A percentile compares a stretch with the other conserved stretches of the same genome.
phyloP scores from a whole-genome alignment of 352 stramenopile species.

The Pythium rhizo-oryzae region DNA sequence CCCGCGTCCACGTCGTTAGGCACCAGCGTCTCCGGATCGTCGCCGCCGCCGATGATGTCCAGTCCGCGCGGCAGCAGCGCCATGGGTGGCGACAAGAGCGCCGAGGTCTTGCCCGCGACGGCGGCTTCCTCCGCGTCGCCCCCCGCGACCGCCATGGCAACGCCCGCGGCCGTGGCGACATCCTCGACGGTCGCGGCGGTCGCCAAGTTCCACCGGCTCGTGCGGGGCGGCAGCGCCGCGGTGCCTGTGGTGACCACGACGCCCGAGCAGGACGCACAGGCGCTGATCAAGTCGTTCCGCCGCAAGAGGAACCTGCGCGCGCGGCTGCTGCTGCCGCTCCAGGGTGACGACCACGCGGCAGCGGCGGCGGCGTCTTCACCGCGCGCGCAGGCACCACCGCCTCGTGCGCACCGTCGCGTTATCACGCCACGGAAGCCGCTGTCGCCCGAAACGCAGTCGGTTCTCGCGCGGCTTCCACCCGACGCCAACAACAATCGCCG shows the following conservation, averaged over 20 bases:
- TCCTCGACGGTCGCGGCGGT: background rate
- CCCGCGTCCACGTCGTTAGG: no score
- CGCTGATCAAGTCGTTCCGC: conserved; percentile 44
- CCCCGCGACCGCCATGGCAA: background rate
- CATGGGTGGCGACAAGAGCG: conserved; percentile 7
- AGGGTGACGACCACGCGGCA: conserved; percentile 26
- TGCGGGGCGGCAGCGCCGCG: background rate
- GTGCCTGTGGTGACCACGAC: background rate
- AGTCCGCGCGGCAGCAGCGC: no score
- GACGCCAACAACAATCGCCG: background rate
- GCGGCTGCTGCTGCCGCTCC: conserved; percentile 46
- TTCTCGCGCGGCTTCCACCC: conserved; percentile 2
- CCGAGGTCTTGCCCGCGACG: conserved; percentile 12
- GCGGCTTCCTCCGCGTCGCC: background rate
- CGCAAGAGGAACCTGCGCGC: conserved; percentile 55
- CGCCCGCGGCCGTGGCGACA: background rate
- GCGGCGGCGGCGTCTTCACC: conserved; percentile 16
- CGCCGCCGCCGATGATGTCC: no score
- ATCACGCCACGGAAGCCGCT: conserved; percentile 12
- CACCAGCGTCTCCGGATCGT: no score
- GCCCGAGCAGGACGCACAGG: conserved; percentile 22
- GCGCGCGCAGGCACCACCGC: conserved; percentile 13
- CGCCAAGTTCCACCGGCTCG: conserved; percentile 17
- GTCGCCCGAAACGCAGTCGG: conserved; percentile 16
- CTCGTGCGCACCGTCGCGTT: background rate